phyloP scores from a whole-genome alignment of 257 asterid species.

The Linderniella brevidens region DNA sequence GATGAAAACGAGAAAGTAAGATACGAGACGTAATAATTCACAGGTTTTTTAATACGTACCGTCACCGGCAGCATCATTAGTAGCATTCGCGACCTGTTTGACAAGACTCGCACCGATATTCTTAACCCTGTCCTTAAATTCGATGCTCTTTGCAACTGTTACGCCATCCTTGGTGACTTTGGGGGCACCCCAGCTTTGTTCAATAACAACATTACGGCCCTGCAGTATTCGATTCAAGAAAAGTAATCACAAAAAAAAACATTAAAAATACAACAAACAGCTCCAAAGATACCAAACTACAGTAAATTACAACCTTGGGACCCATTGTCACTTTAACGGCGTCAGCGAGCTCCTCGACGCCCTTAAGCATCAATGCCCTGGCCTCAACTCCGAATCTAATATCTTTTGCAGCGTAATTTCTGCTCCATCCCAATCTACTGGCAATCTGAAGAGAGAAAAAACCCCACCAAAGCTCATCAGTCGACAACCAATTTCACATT shows the following conservation, averaged over 20 bases:
- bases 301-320: slow-evolving; percentile 80
- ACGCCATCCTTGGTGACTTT: slow-evolving; percentile 98
- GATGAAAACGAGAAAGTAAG: no score
- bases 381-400: slow-evolving; percentile 86
- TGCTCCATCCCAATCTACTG: slow-evolving; percentile 45
- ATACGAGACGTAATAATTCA: no score
- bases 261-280: no score
- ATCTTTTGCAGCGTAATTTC: slow-evolving; percentile 87
- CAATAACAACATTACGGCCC: slow-evolving; percentile 96
- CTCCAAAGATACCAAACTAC: no score
- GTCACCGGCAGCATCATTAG: slow-evolving; percentile 94
- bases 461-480: slow-evolving; percentile 1
- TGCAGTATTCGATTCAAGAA: slow-evolving; percentile 10
- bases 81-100: slow-evolving; percentile 97
- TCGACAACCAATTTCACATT: background rate
- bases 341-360: slow-evolving; percentile 91
- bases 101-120: slow-evolving; percentile 96
- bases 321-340: slow-evolving; percentile 96
- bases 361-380: slow-evolving; percentile 78
- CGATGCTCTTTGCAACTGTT: slow-evolving; percentile 92
- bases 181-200: slow-evolving; percentile 99
- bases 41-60: slow-evolving; percentile 28
- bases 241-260: background rate
- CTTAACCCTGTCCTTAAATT: slow-evolving; percentile 74
- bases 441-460: slow-evolving; percentile 27